Percentiles rank a stretch among this genome's conserved stretches.
phyloP scores from a whole-genome alignment of 805 yeast species.

The Saturnispora halmiae region DNA sequence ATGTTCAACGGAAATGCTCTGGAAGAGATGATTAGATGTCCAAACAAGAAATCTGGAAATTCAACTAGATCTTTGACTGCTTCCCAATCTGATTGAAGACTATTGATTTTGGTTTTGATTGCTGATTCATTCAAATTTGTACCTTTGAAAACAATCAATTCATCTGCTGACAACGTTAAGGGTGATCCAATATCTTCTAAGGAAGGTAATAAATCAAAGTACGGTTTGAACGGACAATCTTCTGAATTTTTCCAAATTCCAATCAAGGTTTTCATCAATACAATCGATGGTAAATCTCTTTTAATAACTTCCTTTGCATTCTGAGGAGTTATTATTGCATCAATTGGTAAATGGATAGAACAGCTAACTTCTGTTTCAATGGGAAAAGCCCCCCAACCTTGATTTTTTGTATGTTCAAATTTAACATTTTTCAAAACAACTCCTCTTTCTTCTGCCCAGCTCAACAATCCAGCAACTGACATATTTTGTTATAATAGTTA shows the following conservation, averaged over 20 bases:
- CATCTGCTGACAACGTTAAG: conserved; percentile 46
- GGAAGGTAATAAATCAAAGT: conserved; percentile 40
- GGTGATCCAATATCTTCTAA: conserved; percentile 46
- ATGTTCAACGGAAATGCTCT: conserved; percentile 74
- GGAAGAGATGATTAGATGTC: conserved; percentile 60
- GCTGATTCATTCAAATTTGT: conserved; percentile 55
- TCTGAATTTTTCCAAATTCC: conserved; percentile 14
- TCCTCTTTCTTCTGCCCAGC: conserved; percentile 5
- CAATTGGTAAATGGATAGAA: conserved; percentile 16
- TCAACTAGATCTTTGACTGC: conserved; percentile 6
- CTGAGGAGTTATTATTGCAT: conserved; percentile 20
- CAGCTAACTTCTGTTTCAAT: conserved; percentile 2
- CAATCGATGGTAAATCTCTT: conserved; percentile 7
- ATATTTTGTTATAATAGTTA: no score
- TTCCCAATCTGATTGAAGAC: conserved; percentile 49
- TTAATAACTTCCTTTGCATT: conserved; percentile 16
- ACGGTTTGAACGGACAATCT: conserved; percentile 25
- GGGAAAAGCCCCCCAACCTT: conserved; percentile 29
- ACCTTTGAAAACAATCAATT: conserved; percentile 28
- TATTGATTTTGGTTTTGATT: conserved; percentile 34
- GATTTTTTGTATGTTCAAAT: conserved; percentile 18
- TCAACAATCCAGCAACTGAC: conserved; percentile 1
- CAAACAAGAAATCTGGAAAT: conserved; percentile 66
- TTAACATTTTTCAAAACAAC: neutral
- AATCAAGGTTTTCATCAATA: conserved; percentile 8